Evolutionary conservation across 2,329 filamentous ascomycete species (phyloP).

Genomic region (Beauveria brongniartii): DNA sequence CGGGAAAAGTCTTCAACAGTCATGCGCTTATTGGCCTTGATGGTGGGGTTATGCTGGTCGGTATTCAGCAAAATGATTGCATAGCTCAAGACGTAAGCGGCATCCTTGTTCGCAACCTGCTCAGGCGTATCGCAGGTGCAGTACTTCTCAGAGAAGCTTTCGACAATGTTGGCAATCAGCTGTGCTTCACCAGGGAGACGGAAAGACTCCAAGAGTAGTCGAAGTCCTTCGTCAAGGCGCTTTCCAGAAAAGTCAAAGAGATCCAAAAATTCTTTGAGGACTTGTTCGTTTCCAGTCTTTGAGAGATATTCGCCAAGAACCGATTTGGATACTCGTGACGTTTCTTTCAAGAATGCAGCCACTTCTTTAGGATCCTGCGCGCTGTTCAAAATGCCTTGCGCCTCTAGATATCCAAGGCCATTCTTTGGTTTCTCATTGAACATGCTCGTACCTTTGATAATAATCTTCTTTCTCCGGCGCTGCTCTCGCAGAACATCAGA

Average conservation of each 20-base stretch:
- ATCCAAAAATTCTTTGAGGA: slow-evolving; percentile 76
- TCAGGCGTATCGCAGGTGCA: slow-evolving; percentile 60
- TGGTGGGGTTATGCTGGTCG: slow-evolving; percentile 90
- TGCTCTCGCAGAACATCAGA: slow-evolving; percentile 58
- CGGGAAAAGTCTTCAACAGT: slow-evolving; percentile 70
- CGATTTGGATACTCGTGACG: slow-evolving; percentile 81
- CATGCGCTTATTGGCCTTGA: slow-evolving; percentile 77
- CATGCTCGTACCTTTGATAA: slow-evolving; percentile 78
- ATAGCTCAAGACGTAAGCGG: slow-evolving; percentile 85
- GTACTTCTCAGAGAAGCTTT: slow-evolving; percentile 79
- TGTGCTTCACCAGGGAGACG: slow-evolving; percentile 87
- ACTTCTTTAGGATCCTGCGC: slow-evolving; percentile 66
- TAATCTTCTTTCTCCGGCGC: slow-evolving; percentile 73
- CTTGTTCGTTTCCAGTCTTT: slow-evolving; percentile 79
- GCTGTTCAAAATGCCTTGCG: slow-evolving; percentile 77
- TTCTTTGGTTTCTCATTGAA: slow-evolving; percentile 94
- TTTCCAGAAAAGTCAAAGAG: slow-evolving; percentile 84
- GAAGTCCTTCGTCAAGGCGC: slow-evolving; percentile 81
- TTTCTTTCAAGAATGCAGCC: slow-evolving; percentile 81
- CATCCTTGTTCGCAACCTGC: slow-evolving; percentile 75
- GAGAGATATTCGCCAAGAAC: slow-evolving; percentile 87
- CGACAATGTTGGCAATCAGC: slow-evolving; percentile 88
- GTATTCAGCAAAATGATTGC: slow-evolving; percentile 98
- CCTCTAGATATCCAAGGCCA: slow-evolving; percentile 76
- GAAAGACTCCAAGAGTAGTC: slow-evolving; percentile 83